phyloP scores from a whole-genome alignment of 768 basidiomycete genomes.

The Boletus reticulatus region DNA sequence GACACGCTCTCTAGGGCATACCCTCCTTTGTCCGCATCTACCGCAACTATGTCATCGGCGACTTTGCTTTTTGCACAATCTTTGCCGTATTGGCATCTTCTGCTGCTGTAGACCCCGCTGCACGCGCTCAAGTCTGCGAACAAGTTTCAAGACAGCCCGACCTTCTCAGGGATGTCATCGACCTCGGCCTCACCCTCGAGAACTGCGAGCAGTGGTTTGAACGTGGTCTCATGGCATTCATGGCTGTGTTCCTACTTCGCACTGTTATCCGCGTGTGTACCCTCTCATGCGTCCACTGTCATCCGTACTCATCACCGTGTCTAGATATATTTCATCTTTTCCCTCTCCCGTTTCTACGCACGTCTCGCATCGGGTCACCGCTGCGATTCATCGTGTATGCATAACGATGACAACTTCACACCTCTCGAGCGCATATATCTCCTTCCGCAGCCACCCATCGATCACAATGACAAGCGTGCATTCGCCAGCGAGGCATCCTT shows the following conservation, averaged over 20 bases:
- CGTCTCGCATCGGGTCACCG: conserved; percentile 47
- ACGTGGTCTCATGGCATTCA: conserved; percentile 55
- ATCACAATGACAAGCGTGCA: conserved; percentile 5
- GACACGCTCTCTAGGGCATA: conserved; percentile 44
- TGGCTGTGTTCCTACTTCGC: conserved; percentile 58
- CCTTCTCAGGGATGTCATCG: conserved; percentile 64
- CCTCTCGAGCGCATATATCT: conserved; percentile 62
- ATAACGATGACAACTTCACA: conserved; percentile 23
- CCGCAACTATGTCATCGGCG: conserved; percentile 78
- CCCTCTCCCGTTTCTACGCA: conserved; percentile 64
- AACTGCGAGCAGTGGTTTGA: conserved; percentile 83
- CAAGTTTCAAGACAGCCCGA: conserved; percentile 75
- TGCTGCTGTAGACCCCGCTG: conserved; percentile 51
- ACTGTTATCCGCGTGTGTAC: conserved; percentile 64
- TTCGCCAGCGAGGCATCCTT: background rate
- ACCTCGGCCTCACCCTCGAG: conserved; percentile 72
- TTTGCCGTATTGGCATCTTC: conserved; percentile 56
- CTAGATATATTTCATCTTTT: conserved; percentile 75
- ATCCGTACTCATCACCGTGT: background rate
- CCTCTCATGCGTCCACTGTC: background rate
- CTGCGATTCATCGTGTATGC: conserved; percentile 4
- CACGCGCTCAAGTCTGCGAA: conserved; percentile 66
- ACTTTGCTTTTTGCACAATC: conserved; percentile 68
- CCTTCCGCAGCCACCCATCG: conserved; percentile 37
- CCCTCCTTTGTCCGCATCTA: conserved; percentile 72